Evolutionary conservation across 768 basidiomycete species (phyloP).

Genomic region (Lentinula aciculospora): DNA sequence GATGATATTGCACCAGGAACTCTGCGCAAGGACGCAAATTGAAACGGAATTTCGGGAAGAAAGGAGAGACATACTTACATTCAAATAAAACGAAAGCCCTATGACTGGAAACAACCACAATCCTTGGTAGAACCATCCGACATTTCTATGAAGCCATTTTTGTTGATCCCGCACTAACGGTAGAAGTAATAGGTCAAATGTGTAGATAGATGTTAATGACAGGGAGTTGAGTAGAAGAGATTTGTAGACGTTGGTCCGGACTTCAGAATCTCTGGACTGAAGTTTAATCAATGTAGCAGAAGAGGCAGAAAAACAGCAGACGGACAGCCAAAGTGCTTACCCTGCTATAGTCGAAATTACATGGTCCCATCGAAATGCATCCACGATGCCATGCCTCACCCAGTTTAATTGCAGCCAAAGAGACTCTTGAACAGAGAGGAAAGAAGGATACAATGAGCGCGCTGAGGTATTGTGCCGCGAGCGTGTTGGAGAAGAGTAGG

Average conservation of each 20-base stretch:
- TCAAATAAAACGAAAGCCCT: conserved; percentile 72
- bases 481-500: neutral
- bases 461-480: conserved; percentile 23
- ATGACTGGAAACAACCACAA: conserved; percentile 80
- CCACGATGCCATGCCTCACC: conserved; percentile 53
- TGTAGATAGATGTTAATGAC: conserved; percentile 67
- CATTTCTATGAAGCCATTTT: conserved; percentile 65
- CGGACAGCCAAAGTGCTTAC: too few relatives aligned
- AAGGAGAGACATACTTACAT: conserved; percentile 43
- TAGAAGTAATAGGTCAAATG: conserved; percentile 67
- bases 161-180: conserved; percentile 60
- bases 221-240: conserved; percentile 68
- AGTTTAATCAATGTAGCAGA: conserved; percentile 5
- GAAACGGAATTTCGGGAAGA: neutral
- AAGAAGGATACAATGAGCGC: conserved; percentile 59
- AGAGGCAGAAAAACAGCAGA: too few relatives aligned
- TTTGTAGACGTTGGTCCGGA: conserved; percentile 70
- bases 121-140: conserved; percentile 71
- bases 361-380: conserved; percentile 70
- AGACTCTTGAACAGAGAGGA: conserved; percentile 60
- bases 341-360: conserved; percentile 53
- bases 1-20: conserved; percentile 70
- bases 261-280: conserved; percentile 61
- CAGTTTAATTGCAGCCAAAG: conserved; percentile 55
- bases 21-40: conserved; percentile 36